Evolutionary conservation across 2,329 filamentous ascomycete genomes (phyloP), one percentile per base, ranked within the genome.

Genomic region (Simplicillium sp.): DNA sequence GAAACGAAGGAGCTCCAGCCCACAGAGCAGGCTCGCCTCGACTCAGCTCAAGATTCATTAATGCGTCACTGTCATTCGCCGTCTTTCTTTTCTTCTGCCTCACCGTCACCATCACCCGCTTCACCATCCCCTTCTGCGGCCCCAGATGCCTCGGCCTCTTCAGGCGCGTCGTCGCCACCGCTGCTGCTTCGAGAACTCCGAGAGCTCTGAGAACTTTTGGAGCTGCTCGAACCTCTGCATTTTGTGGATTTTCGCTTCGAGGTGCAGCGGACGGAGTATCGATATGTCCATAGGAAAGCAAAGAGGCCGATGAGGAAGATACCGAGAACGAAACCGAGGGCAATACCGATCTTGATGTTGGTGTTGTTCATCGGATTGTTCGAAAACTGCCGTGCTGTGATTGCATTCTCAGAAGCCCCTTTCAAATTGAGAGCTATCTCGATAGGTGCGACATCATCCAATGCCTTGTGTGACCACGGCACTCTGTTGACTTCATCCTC

Each of bases 281-380:
- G 56, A 46, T 69, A 70, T 4, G 55, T 48, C 47, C 58, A 65
- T 31, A 66, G 46, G 44, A 71, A 70, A 31, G 54, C 54, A 32
- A 51, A 41, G 14, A 60, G 44, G 15, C 52, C 60, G 13, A 58
- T 50, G 41, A 71, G 40, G 42, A 70, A 70, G 15, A 59, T 48
- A 18, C 58, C 57, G 15, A 69, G 52, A 4, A 64, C 51, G 33
- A 70, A 51, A 43, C 61, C 66, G 35, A 70, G 59, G 3, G 65
- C 57, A 43, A 67, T 54, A 40, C 66, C 66, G 41, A 68, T 69
- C 29, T 60, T 64, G 39, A 58, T 55, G 48, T 68, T 64, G 29
- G 57, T 59, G 32, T 62, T 58, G 13, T 59, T 49, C 36, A 50
- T 41, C 2, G 50, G 40, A 42, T 50, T 42, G 40, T 46, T 37